These are phyloP conservation scores for Ascosphaera aggregata DNA, from an alignment of 2,329 filamentous ascomycete species.

Conservation along the genomic window DNA sequence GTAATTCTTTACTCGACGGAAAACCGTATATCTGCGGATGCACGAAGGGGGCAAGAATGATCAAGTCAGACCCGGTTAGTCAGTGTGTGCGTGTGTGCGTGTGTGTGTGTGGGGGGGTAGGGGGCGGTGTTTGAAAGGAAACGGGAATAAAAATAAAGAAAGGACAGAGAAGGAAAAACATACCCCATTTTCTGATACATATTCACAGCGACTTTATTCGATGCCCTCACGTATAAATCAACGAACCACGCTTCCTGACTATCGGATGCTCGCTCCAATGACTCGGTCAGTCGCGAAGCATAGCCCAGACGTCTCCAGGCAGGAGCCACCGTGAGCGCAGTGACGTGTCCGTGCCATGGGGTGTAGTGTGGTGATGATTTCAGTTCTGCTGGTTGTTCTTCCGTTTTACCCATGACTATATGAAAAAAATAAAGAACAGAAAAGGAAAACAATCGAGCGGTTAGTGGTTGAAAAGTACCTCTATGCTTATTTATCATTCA, in stretches of 20 bases:
- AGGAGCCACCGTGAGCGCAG: slow-evolving; percentile 77
- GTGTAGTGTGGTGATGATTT: slow-evolving; percentile 68
- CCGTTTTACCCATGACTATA: slow-evolving; percentile 87
- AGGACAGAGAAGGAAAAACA: slow-evolving; percentile 8
- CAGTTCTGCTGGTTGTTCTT: slow-evolving; percentile 57
- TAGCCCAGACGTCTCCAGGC: slow-evolving; percentile 67
- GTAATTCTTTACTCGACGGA: slow-evolving; percentile 69
- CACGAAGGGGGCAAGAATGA: background rate
- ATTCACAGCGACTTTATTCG: slow-evolving; percentile 65
- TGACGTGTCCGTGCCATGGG: slow-evolving; percentile 99
- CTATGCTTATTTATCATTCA: background rate
- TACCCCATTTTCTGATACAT: slow-evolving; percentile 80
- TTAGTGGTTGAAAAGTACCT: slow-evolving; percentile 4
- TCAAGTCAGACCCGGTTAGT: background rate
- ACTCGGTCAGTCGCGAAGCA: slow-evolving; percentile 58
- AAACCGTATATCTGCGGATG: slow-evolving; percentile 46
- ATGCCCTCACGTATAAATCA: slow-evolving; percentile 76
- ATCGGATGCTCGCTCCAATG: slow-evolving; percentile 63
- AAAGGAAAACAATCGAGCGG: background rate
- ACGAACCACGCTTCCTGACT: slow-evolving; percentile 80
- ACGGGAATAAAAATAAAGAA: background rate
- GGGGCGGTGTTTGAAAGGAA: background rate
- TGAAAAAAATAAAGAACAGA: background rate
- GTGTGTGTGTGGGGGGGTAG: background rate
- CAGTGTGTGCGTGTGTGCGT: background rate